Conservation (phyloP, 176 grass and related monocot species). For the Paspalum notatum region DNA sequence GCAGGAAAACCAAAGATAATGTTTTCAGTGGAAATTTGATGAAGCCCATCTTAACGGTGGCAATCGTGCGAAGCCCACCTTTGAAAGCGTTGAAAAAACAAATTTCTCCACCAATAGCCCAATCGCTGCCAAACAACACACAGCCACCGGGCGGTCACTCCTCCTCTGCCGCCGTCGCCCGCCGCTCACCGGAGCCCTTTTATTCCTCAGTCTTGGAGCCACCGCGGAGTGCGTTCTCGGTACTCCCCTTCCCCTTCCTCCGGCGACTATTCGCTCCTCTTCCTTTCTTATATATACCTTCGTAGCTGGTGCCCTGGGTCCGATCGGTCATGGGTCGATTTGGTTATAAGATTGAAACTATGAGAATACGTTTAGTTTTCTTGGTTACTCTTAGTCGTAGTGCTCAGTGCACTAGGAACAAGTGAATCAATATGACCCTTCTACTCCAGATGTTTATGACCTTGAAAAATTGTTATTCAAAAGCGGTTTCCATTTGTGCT, state of each 20-base stretch:
- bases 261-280: background rate
- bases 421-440: background rate
- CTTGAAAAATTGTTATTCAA: background rate
- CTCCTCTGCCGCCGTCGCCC: conserved; percentile 25
- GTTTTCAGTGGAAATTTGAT: no score
- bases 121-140: background rate
- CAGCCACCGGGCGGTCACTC: conserved; percentile 1
- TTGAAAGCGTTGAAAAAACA: no score
- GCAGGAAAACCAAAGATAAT: no score
- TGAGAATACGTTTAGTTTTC: no score
- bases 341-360: background rate
- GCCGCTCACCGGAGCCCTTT: conserved; percentile 46
- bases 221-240: conserved; percentile 39
- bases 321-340: background rate
- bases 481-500: background rate
- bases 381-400: background rate
- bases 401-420: background rate
- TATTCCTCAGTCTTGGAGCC: conserved; percentile 58
- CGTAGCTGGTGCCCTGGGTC: background rate
- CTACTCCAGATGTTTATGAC: background rate
- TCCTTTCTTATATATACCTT: background rate
- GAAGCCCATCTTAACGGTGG: no score
- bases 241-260: conserved; percentile 5
- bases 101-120: background rate
- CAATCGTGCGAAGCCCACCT: no score